Percentiles rank a stretch among this genome's conserved stretches.
These are phyloP conservation scores for Usnea hakonensis DNA, from an alignment of 495 filamentous ascomycete genomes.

Conservation along the genomic window DNA sequence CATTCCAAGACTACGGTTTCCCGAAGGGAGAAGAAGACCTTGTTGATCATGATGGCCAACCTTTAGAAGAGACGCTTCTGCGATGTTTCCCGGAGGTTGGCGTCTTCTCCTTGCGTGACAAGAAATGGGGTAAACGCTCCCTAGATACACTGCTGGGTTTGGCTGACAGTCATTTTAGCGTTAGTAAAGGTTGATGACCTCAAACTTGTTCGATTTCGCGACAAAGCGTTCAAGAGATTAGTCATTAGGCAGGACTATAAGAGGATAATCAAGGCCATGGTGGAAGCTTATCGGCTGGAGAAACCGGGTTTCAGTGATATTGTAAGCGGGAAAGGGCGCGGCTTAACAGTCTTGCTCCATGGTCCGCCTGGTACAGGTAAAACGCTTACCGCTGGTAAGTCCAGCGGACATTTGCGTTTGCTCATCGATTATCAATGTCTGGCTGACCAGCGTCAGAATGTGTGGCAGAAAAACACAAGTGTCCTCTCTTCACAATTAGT, in stretches of 20 bases:
- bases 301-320: constrained; percentile 17
- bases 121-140: constrained; percentile 17
- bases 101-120: constrained; percentile 19
- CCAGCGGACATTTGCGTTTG: not conserved
- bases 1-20: constrained; percentile 17
- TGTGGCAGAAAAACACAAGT: constrained; percentile 13
- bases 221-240: constrained; percentile 19
- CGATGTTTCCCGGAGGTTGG: constrained; percentile 21
- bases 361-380: constrained; percentile 23
- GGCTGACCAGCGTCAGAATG: constrained; percentile 11
- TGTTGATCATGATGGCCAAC: constrained; percentile 9
- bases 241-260: constrained; percentile 23
- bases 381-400: constrained; percentile 21
- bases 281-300: constrained; percentile 12
- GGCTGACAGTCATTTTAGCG: not conserved
- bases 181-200: constrained; percentile 22
- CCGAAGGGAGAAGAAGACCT: constrained; percentile 14
- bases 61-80: constrained; percentile 13
- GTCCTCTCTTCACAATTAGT: constrained; percentile 22
- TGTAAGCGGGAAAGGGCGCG: constrained; percentile 20
- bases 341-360: constrained; percentile 16
- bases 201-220: constrained; percentile 15
- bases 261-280: constrained; percentile 20
- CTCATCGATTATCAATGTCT: not conserved
- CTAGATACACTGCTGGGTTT: not conserved